phyloP scores from a whole-genome alignment of 371 early-diverging fungal species.

The Circinella umbellata region DNA sequence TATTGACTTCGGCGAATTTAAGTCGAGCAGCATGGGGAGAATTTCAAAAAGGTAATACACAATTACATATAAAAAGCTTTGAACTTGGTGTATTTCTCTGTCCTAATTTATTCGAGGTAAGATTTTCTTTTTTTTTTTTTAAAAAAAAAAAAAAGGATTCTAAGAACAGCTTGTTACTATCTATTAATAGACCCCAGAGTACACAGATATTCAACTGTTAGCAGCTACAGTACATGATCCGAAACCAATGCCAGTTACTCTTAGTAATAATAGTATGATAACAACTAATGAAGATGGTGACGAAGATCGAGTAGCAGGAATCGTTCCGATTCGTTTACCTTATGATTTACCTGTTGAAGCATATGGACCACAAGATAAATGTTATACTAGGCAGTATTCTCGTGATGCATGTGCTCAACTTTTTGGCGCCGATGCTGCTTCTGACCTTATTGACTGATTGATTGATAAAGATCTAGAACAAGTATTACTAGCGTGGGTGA shows the following conservation, averaged over 20 bases:
- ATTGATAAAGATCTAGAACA: too few relatives aligned
- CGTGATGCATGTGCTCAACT: constrained; percentile 5
- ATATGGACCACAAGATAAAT: constrained; percentile 31
- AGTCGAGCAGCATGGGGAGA: constrained; percentile 63
- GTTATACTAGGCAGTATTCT: constrained; percentile 26
- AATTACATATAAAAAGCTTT: constrained; percentile 60
- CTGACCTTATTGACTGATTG: too few relatives aligned
- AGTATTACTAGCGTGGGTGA: too few relatives aligned
- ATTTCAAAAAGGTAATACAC: constrained; percentile 47
- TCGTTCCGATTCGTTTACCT: constrained; percentile 58
- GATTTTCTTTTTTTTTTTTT: neutral
- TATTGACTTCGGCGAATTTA: constrained; percentile 63
- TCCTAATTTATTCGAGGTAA: constrained; percentile 54
- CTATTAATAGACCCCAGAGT: neutral
- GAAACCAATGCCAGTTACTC: neutral
- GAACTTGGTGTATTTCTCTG: constrained; percentile 64
- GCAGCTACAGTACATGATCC: constrained; percentile 11
- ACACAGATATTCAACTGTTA: constrained; percentile 6
- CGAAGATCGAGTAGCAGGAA: constrained; percentile 14
- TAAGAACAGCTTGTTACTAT: neutral
- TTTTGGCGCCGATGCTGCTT: neutral
- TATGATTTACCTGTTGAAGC: constrained; percentile 63
- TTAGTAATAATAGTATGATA: neutral
- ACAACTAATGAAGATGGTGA: too few relatives aligned
- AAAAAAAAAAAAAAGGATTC: neutral